A percentile compares a stretch with the other conserved stretches of the same genome.
Conservation (phyloP, 2,329 filamentous ascomycete species). For the Diaporthe helianthi region DNA sequence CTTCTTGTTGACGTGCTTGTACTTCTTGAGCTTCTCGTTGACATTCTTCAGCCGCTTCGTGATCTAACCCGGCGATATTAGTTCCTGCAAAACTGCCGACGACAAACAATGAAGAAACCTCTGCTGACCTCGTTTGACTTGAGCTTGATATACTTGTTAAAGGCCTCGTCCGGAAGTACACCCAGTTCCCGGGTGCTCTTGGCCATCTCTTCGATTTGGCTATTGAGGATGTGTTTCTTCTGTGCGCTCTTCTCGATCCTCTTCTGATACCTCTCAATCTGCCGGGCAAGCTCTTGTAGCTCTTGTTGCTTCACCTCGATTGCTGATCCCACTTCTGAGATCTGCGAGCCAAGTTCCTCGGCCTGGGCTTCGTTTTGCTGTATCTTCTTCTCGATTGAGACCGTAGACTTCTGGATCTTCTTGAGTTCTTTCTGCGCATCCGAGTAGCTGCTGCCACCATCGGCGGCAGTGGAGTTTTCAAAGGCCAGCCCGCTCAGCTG, state of each 20-base stretch:
- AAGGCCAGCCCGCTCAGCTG: constrained; percentile 80
- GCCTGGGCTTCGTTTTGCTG: constrained; percentile 77
- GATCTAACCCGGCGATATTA: constrained; percentile 50
- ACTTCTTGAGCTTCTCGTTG: constrained; percentile 93
- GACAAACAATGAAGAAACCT: background rate
- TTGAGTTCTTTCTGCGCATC: constrained; percentile 84
- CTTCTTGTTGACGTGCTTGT: constrained; percentile 98
- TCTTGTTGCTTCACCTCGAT: constrained; percentile 72
- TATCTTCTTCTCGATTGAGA: constrained; percentile 72
- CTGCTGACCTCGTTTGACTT: constrained; percentile 76
- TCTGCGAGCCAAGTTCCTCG: constrained; percentile 57
- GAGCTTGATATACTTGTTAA: constrained; percentile 87
- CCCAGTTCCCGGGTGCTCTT: constrained; percentile 93
- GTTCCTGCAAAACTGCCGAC: background rate
- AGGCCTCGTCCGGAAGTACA: constrained; percentile 91
- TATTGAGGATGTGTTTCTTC: constrained; percentile 80
- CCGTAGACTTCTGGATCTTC: constrained; percentile 74
- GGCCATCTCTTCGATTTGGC: constrained; percentile 80
- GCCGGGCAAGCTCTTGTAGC: constrained; percentile 76
- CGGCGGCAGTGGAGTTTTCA: constrained; percentile 63
- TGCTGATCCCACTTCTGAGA: constrained; percentile 62
- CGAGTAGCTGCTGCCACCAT: constrained; percentile 71
- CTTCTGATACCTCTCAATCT: constrained; percentile 87
- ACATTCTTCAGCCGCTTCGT: constrained; percentile 82
- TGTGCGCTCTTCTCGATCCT: constrained; percentile 91